Percentiles rank a stretch among this genome's conserved stretches.
These are phyloP conservation scores for Amphirosellinia nigrospora DNA, from an alignment of 495 filamentous ascomycete genomes.

Conservation along the genomic window DNA sequence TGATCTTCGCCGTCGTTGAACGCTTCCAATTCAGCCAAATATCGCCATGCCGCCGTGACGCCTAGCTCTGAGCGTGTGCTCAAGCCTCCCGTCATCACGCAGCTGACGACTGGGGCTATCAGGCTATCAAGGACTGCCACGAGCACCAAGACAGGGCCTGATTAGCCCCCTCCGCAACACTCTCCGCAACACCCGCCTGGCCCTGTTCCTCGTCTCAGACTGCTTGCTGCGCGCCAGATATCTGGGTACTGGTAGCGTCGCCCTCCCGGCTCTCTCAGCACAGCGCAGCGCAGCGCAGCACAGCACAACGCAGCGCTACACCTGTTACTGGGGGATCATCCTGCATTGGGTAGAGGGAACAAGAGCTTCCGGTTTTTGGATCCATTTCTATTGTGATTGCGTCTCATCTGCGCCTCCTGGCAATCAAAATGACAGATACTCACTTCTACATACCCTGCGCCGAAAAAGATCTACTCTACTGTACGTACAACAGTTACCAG, in stretches of 20 bases:
- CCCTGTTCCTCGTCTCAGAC: conserved; percentile 9
- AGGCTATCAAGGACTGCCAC: conserved; percentile 22
- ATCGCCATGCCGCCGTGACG: conserved; percentile 15
- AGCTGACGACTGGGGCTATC: conserved; percentile 22
- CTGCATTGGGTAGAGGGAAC: conserved; percentile 25
- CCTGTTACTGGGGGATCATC: conserved; percentile 12
- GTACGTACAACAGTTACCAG: not conserved
- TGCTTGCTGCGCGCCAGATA: not conserved
- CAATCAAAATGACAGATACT: conserved; percentile 24
- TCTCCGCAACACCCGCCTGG: conserved; percentile 10
- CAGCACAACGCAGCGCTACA: not conserved
- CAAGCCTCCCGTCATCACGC: conserved; percentile 17
- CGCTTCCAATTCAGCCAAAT: conserved; percentile 21
- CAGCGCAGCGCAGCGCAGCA: not conserved
- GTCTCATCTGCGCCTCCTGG: conserved; percentile 24
- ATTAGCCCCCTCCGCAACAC: conserved; percentile 19
- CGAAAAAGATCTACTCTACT: conserved; percentile 16
- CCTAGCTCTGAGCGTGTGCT: conserved; percentile 5
- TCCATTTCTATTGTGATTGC: conserved; percentile 17
- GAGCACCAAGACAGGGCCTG: conserved; percentile 17
- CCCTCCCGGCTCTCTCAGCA: not conserved
- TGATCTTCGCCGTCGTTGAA: conserved; percentile 25
- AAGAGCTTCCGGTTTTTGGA: conserved; percentile 23
- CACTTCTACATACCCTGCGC: conserved; percentile 22
- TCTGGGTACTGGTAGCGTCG: not conserved